These are phyloP conservation scores for Leccinum incarnatum DNA, from an alignment of 768 basidiomycete genomes.

Conservation along the genomic window DNA sequence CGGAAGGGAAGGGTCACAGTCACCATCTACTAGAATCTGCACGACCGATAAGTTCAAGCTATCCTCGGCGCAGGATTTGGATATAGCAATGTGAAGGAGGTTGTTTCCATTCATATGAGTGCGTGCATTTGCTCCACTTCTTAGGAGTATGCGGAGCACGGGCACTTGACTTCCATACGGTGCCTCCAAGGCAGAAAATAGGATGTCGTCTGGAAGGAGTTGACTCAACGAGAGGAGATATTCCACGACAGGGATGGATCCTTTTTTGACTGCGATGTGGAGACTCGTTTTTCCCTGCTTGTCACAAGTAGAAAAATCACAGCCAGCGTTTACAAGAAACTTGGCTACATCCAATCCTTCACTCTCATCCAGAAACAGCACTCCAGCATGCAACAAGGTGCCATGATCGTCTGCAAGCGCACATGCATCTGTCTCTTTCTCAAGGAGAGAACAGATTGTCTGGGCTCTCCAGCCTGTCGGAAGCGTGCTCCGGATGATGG, in stretches of 20 bases:
- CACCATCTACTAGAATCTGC: not conserved
- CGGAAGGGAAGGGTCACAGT: not conserved
- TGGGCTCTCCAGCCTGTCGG: not conserved
- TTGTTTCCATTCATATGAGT: not conserved
- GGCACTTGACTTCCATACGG: not conserved
- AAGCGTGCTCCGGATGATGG: not conserved
- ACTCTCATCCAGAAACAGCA: not conserved
- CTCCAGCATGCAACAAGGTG: not conserved
- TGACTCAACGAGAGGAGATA: conserved; percentile 1
- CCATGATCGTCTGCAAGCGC: not conserved
- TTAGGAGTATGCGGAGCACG: not conserved
- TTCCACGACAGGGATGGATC: not conserved
- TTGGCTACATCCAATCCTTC: not conserved
- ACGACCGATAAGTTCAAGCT: not conserved
- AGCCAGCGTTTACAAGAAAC: not conserved
- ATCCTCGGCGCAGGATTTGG: not conserved
- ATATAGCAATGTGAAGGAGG: not conserved
- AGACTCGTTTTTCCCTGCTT: not conserved
- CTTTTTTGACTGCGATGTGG: not conserved
- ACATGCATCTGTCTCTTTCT: not conserved
- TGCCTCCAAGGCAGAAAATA: not conserved
- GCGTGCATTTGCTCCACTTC: not conserved
- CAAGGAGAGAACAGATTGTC: not conserved
- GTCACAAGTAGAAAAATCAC: not conserved
- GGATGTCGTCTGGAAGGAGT: conserved; percentile 3